A percentile compares a stretch with the other conserved stretches of the same genome.
Conservation (phyloP, 495 filamentous ascomycete species). For the Articulospora tetracladia region DNA sequence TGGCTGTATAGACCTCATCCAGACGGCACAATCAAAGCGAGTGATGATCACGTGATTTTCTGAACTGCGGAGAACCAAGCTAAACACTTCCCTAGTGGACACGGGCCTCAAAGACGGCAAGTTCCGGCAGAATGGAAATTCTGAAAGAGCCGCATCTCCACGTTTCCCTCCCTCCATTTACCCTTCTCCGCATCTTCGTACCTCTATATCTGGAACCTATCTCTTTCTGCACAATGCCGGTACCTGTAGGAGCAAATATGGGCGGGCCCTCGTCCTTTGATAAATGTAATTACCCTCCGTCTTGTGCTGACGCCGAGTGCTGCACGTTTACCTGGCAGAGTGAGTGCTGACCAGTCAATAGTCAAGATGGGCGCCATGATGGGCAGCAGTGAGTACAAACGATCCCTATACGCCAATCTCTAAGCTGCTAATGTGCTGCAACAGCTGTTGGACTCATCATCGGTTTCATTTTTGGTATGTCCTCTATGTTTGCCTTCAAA, state of each 20-base stretch:
- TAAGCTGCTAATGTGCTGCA: neutral
- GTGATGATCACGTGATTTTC: neutral
- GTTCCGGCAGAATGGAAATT: neutral
- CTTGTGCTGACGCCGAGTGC: neutral
- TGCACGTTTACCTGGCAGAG: conserved; percentile 1
- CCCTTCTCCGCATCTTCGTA: neutral
- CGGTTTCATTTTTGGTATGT: conserved; percentile 91
- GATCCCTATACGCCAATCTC: neutral
- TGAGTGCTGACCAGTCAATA: conserved; percentile 38
- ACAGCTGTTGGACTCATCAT: conserved; percentile 91
- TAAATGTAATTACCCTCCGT: conserved; percentile 65
- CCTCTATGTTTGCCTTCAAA: neutral
- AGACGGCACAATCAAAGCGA: neutral
- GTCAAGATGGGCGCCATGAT: conserved; percentile 98
- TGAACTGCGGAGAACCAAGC: neutral
- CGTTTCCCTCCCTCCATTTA: neutral
- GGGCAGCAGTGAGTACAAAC: conserved; percentile 75
- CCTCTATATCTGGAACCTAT: neutral
- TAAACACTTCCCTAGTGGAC: no score
- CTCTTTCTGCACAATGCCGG: conserved; percentile 54
- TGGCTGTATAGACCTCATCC: no score
- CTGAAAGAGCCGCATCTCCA: neutral
- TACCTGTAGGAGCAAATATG: conserved; percentile 53
- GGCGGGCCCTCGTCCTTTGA: conserved; percentile 81
- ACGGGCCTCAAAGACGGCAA: neutral